A percentile compares a stretch with the other conserved stretches of the same genome.
These are phyloP conservation scores for Xylaria sp. DNA, from an alignment of 2,329 filamentous ascomycete species.

Conservation along the genomic window DNA sequence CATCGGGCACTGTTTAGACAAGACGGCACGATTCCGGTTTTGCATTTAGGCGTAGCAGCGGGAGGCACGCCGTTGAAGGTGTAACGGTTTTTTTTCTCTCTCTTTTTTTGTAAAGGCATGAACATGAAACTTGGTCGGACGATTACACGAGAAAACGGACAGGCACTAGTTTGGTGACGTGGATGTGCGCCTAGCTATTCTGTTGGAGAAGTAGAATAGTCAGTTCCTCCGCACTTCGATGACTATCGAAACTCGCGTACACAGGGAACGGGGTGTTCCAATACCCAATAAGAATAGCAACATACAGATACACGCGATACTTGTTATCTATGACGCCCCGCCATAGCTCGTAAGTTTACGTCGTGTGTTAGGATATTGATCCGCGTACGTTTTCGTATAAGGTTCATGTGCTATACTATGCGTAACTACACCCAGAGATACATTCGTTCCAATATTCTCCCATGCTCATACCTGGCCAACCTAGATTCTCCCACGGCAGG, in stretches of 20 bases:
- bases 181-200: background rate
- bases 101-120: constrained; percentile 8
- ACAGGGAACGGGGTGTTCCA: background rate
- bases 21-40: constrained; percentile 16
- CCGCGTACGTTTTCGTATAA: background rate
- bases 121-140: constrained; percentile 8
- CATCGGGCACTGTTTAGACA: constrained; percentile 14
- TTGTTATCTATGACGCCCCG: background rate
- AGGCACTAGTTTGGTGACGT: constrained; percentile 11
- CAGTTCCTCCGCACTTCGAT: constrained; percentile 2
- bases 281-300: constrained; percentile 21
- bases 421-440: background rate
- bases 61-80: background rate
- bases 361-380: background rate
- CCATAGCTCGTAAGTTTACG: background rate
- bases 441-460: background rate
- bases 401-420: background rate
- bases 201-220: background rate
- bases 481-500: background rate
- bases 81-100: constrained; percentile 10
- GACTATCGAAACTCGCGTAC: background rate
- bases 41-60: constrained; percentile 21
- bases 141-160: constrained; percentile 6
- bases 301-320: constrained; percentile 26
- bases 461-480: background rate